These are phyloP conservation scores for Aureobasidium sp. DNA, from an alignment of 2,329 filamentous ascomycete species.

Conservation along the genomic window DNA sequence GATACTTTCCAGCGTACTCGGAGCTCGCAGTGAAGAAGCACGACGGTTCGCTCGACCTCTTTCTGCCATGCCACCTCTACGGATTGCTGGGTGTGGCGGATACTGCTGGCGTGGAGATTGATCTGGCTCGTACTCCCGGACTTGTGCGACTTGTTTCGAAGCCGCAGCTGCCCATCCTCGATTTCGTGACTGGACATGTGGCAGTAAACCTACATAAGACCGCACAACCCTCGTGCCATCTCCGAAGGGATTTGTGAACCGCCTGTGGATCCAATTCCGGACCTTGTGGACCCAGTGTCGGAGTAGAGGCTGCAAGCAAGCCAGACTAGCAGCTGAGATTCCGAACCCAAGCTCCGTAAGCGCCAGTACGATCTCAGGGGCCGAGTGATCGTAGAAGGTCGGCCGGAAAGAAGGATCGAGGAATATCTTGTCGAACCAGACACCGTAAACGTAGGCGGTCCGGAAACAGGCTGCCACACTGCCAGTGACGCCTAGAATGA, in stretches of 20 bases:
- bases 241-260: neutral
- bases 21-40: too few relatives aligned
- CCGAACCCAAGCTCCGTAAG: constrained; percentile 30
- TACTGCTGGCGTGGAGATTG: neutral
- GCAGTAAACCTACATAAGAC: neutral
- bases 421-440: constrained; percentile 21
- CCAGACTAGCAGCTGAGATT: constrained; percentile 29
- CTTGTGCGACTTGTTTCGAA: neutral
- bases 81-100: neutral
- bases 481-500: constrained; percentile 32
- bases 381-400: constrained; percentile 7
- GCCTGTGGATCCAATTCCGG: neutral
- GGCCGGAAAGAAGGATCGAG: neutral
- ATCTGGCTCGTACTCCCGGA: neutral
- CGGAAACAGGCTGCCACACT: constrained; percentile 24
- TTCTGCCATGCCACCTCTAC: neutral
- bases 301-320: constrained; percentile 31
- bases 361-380: constrained; percentile 23
- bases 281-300: neutral
- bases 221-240: neutral
- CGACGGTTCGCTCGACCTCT: too few relatives aligned
- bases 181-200: neutral
- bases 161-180: neutral
- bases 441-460: constrained; percentile 21
- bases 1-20: too few relatives aligned